Conservation (phyloP, 495 filamentous ascomycete genomes). For the Tuber borchii region DNA sequence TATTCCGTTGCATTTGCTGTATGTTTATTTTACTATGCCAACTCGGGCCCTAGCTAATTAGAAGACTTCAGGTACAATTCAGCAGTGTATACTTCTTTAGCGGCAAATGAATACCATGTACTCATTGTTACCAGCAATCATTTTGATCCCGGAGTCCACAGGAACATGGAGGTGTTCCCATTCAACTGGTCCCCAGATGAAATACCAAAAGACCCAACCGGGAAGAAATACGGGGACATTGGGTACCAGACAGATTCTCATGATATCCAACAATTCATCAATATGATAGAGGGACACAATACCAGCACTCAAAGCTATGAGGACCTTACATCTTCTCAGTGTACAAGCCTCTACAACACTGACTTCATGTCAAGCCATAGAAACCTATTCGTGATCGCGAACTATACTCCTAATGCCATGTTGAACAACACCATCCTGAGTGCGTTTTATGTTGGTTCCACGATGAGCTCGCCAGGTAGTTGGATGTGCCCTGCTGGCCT, state of each 20-base stretch:
- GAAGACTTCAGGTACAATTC: constrained; percentile 31
- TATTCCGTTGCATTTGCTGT: constrained; percentile 42
- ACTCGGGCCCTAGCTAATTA: not conserved
- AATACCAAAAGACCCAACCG: too few species aligned
- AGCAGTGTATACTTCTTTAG: constrained; percentile 31
- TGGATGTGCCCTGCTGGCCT: not conserved
- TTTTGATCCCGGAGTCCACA: not conserved
- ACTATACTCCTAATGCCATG: too few species aligned
- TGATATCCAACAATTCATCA: not conserved
- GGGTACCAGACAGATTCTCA: not conserved
- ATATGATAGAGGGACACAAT: not conserved
- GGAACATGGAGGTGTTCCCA: too few species aligned
- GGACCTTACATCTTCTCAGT: not conserved
- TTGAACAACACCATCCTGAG: not conserved
- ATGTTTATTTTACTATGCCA: constrained; percentile 3
- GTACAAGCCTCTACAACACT: not conserved
- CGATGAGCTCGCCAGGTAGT: not conserved
- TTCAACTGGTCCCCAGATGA: too few species aligned
- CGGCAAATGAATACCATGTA: not conserved
- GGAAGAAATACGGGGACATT: too few species aligned
- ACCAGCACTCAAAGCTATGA: not conserved
- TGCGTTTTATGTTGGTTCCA: not conserved
- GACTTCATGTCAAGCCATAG: not conserved
- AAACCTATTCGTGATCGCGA: not conserved
- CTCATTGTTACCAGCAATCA: not conserved